Conservation (phyloP, 768 basidiomycete species). For the Hypsizygus marmoreus region DNA sequence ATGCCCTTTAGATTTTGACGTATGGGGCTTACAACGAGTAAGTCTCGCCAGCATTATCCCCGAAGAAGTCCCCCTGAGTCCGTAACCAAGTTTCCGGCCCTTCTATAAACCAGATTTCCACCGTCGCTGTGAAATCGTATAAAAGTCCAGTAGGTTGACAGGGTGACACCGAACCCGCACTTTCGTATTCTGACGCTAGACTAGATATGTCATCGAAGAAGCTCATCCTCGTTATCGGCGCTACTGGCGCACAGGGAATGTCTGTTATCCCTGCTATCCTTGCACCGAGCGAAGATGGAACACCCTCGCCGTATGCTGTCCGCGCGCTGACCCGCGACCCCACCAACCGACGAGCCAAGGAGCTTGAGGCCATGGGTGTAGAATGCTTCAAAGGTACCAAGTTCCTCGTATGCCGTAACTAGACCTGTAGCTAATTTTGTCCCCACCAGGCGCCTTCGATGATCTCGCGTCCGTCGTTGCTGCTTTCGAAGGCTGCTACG, state of each 20-base stretch:
- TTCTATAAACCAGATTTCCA: too few relatives aligned
- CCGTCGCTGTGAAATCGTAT: too few relatives aligned
- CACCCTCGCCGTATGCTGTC: slow-evolving; percentile 42
- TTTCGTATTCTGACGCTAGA: neutral
- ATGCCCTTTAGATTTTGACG: too few relatives aligned
- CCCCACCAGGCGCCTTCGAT: slow-evolving; percentile 31
- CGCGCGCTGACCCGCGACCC: slow-evolving; percentile 43
- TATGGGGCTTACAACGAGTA: too few relatives aligned
- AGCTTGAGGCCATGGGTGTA: slow-evolving; percentile 36
- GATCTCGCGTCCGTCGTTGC: slow-evolving; percentile 29
- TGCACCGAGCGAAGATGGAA: slow-evolving; percentile 32
- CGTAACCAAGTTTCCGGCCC: too few relatives aligned
- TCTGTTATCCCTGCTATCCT: slow-evolving; percentile 40
- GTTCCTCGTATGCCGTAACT: too few relatives aligned
- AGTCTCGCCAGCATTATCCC: too few relatives aligned
- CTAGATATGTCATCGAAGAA: slow-evolving; percentile 25
- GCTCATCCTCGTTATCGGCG: slow-evolving; percentile 46
- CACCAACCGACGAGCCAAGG: slow-evolving; percentile 32
- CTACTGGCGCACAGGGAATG: slow-evolving; percentile 47
- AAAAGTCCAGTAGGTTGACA: too few relatives aligned
- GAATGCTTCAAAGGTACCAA: slow-evolving; percentile 37
- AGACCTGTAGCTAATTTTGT: neutral
- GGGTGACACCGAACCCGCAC: neutral
- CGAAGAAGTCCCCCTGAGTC: too few relatives aligned
- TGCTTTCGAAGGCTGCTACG: slow-evolving; percentile 38